A percentile compares a stretch with the other conserved stretches of the same genome.
Evolutionary conservation across 129 eudicot species (phyloP).

Genomic region (Flaveria ramosissima): DNA sequence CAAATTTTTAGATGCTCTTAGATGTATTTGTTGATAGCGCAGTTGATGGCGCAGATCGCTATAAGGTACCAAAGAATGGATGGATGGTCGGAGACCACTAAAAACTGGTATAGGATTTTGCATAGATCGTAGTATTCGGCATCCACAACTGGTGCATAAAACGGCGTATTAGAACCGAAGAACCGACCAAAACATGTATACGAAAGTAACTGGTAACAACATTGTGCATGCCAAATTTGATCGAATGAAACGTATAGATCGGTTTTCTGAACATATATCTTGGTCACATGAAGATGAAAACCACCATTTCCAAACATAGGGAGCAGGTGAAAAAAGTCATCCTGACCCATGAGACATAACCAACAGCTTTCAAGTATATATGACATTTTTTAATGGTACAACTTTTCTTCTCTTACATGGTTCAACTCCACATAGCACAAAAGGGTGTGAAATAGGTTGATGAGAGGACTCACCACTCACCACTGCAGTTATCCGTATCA

Average conservation of each 20-base stretch:
- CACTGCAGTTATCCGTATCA: constrained; percentile 18
- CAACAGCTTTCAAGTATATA: background rate
- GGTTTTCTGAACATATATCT: background rate
- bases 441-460: constrained; percentile 8
- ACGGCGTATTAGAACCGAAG: background rate
- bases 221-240: too few relatives aligned
- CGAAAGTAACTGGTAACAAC: too few relatives aligned
- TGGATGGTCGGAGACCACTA: too few relatives aligned
- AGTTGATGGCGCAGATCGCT: too few relatives aligned
- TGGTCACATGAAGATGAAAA: constrained; percentile 1
- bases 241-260: background rate
- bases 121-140: too few relatives aligned
- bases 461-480: background rate
- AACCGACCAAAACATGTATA: background rate
- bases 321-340: constrained; percentile 20
- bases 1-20: too few relatives aligned
- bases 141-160: too few relatives aligned
- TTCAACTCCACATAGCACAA: constrained; percentile 21
- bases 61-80: too few relatives aligned
- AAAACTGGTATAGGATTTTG: too few relatives aligned
- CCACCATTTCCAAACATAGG: constrained; percentile 14
- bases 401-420: constrained; percentile 13
- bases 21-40: too few relatives aligned
- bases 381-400: constrained; percentile 27
- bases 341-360: constrained; percentile 10